Evolutionary conservation across 305 asterid genomes (phyloP).

Genomic region (Striga hermonthica): DNA sequence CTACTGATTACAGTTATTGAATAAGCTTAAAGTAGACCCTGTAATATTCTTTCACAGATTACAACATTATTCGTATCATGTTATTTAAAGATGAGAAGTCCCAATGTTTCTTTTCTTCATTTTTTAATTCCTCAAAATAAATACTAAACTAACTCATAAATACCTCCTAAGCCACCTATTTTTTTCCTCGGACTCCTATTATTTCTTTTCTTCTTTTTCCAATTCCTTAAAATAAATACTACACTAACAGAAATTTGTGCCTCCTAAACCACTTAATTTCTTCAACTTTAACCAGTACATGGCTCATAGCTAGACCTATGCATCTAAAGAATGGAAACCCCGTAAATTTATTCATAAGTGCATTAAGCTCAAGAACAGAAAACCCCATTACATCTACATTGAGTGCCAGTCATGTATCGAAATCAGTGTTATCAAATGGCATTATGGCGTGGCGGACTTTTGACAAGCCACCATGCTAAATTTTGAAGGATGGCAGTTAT

Average conservation of each 20-base stretch:
- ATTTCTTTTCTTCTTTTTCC: neutral
- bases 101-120: neutral
- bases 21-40: neutral
- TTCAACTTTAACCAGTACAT: constrained; percentile 3
- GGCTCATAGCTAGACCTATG: constrained; percentile 1
- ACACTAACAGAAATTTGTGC: neutral
- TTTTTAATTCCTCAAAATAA: too few species aligned
- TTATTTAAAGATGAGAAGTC: neutral
- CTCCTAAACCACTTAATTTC: neutral
- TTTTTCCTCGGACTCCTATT: neutral
- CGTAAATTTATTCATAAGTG: neutral
- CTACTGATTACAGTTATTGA: neutral
- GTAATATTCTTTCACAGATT: neutral
- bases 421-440: neutral
- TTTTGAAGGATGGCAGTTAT: too few species aligned
- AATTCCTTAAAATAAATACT: neutral
- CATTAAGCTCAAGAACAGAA: neutral
- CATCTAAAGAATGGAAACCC: neutral
- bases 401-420: neutral
- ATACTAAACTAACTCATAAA: neutral
- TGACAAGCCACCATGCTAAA: too few species aligned
- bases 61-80: neutral
- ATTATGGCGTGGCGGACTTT: neutral
- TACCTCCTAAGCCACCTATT: neutral
- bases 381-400: constrained; percentile 8